Evolutionary conservation across 2,329 filamentous ascomycete genomes (phyloP).

Genomic region (Scopulariopsis brevicaulis): DNA sequence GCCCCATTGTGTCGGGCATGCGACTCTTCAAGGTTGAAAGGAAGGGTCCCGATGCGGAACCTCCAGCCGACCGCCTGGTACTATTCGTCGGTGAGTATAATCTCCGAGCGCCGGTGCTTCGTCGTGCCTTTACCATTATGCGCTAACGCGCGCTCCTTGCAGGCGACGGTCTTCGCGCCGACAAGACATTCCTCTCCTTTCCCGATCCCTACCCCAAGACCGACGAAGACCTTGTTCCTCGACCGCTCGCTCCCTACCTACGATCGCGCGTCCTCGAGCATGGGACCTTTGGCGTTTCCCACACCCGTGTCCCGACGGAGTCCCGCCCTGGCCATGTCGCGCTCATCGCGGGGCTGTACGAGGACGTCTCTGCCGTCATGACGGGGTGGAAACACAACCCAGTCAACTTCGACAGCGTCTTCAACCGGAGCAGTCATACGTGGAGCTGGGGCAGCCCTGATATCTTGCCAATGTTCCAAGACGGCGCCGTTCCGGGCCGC

Average conservation of each 20-base stretch:
- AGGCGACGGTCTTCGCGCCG: slow-evolving; percentile 88
- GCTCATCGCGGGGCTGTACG: slow-evolving; percentile 90
- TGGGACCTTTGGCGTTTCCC: slow-evolving; percentile 93
- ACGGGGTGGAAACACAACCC: slow-evolving; percentile 99
- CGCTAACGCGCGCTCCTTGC: not conserved
- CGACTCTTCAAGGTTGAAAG: slow-evolving; percentile 62
- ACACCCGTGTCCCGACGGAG: slow-evolving; percentile 93
- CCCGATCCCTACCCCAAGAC: slow-evolving; percentile 69
- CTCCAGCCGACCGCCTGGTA: slow-evolving; percentile 82
- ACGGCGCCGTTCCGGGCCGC: slow-evolving; percentile 77
- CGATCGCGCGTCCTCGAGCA: slow-evolving; percentile 79
- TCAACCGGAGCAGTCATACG: slow-evolving; percentile 91
- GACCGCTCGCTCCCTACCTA: slow-evolving; percentile 81
- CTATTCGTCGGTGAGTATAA: slow-evolving; percentile 68
- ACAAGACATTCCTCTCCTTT: slow-evolving; percentile 93
- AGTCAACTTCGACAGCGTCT: slow-evolving; percentile 96
- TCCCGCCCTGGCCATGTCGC: slow-evolving; percentile 94
- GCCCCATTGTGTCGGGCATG: slow-evolving; percentile 95
- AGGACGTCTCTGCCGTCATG: slow-evolving; percentile 93
- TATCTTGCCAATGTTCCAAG: slow-evolving; percentile 93
- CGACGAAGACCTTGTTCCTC: slow-evolving; percentile 55
- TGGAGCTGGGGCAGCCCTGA: slow-evolving; percentile 99
- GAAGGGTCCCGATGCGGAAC: slow-evolving; percentile 36
- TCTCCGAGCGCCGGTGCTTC: not conserved
- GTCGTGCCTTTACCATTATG: slow-evolving; percentile 4